A percentile compares a stretch with the other conserved stretches of the same genome.
These are phyloP conservation scores for Rutstroemia sp. DNA, from an alignment of 2,329 filamentous ascomycete genomes.

Conservation along the genomic window DNA sequence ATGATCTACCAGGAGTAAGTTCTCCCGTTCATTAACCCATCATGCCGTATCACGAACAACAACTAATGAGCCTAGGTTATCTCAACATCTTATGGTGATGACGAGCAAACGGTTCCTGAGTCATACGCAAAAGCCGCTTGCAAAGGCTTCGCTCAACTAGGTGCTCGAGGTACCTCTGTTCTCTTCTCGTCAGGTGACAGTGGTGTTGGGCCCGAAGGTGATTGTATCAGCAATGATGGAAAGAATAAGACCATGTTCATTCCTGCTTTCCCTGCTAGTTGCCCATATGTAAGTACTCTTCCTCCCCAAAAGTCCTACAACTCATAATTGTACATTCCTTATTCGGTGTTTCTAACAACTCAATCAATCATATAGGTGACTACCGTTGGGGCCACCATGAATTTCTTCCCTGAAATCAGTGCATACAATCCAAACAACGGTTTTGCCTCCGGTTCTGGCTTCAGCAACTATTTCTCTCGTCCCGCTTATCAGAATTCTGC, in stretches of 20 bases:
- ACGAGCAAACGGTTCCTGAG: slow-evolving; percentile 46
- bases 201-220: slow-evolving; percentile 34
- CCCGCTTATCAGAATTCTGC: slow-evolving; percentile 38
- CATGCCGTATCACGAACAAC: no score
- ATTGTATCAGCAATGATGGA: slow-evolving; percentile 49
- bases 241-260: slow-evolving; percentile 46
- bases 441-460: slow-evolving; percentile 40
- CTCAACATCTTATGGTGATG: slow-evolving; percentile 50
- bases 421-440: slow-evolving; percentile 27
- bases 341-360: no score
- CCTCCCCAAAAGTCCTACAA: no score
- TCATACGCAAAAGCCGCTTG: slow-evolving; percentile 47
- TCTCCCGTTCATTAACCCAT: slow-evolving; percentile 33
- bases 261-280: slow-evolving; percentile 46
- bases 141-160: slow-evolving; percentile 43
- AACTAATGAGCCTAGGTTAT: slow-evolving; percentile 35
- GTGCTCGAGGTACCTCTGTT: slow-evolving; percentile 44
- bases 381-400: slow-evolving; percentile 44
- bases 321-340: no score
- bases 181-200: slow-evolving; percentile 46
- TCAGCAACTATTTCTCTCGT: slow-evolving; percentile 42
- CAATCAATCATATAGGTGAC: slow-evolving; percentile 38
- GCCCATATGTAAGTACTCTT: slow-evolving; percentile 23
- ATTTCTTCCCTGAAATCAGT: slow-evolving; percentile 32
- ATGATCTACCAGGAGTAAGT: slow-evolving; percentile 4